Conservation (phyloP, 2,329 filamentous ascomycete species). For the Phaeosphaeriaceae sp. region DNA sequence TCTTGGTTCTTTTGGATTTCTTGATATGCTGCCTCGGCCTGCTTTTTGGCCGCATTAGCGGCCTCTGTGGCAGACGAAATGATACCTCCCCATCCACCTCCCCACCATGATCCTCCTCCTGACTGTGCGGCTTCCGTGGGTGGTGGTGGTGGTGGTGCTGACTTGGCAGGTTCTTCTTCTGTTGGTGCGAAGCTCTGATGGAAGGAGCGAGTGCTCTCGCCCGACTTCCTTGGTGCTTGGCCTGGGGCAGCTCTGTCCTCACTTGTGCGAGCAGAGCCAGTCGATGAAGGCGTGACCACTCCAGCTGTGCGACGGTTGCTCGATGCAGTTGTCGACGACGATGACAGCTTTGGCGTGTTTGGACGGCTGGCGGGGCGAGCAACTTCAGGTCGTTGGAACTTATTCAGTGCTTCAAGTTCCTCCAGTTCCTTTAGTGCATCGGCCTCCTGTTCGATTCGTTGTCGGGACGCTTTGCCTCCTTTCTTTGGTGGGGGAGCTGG, state of each 20-base stretch:
- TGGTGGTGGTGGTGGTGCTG: conserved; percentile 63
- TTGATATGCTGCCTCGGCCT: conserved; percentile 90
- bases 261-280: conserved; percentile 50
- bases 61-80: conserved; percentile 82
- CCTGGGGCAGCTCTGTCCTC: conserved; percentile 64
- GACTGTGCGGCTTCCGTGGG: conserved; percentile 54
- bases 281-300: conserved; percentile 47
- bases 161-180: conserved; percentile 50
- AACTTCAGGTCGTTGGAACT: conserved; percentile 60
- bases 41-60: conserved; percentile 83
- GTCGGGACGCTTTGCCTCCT: conserved; percentile 51
- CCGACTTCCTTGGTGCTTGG: conserved; percentile 68
- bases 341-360: conserved; percentile 75
- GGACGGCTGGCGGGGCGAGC: conserved; percentile 70
- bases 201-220: conserved; percentile 74
- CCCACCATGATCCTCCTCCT: conserved; percentile 63
- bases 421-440: conserved; percentile 90
- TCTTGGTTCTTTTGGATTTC: conserved; percentile 97
- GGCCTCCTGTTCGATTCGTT: conserved; percentile 56
- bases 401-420: conserved; percentile 63
- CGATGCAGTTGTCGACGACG: conserved; percentile 52
- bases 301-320: conserved; percentile 45
- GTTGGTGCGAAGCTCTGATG: conserved; percentile 75
- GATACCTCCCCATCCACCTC: conserved; percentile 75
- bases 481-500: conserved; percentile 51